Evolutionary conservation across 768 basidiomycete genomes (phyloP).

Genomic region (Cantharellus anzutake): DNA sequence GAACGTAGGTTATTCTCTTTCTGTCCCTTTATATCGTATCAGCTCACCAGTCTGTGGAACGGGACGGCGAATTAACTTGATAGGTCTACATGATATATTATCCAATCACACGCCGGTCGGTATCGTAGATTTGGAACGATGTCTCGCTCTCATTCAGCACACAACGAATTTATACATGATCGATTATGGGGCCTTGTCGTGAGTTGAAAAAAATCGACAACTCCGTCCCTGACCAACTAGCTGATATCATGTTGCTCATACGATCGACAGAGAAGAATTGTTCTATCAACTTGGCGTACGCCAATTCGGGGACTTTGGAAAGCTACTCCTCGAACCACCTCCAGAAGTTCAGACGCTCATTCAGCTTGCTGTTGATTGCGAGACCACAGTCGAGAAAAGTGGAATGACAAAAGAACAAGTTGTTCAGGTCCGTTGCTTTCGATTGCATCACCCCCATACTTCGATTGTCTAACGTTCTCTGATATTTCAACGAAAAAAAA

Average conservation of each 20-base stretch:
- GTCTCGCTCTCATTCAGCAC: slow-evolving; percentile 70
- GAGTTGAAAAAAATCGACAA: slow-evolving; percentile 17
- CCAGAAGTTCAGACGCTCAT: slow-evolving; percentile 54
- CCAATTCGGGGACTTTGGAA: slow-evolving; percentile 72
- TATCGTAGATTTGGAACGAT: slow-evolving; percentile 56
- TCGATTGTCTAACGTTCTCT: too few species aligned
- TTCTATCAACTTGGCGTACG: slow-evolving; percentile 87
- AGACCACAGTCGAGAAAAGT: slow-evolving; percentile 31
- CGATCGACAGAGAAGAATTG: slow-evolving; percentile 52
- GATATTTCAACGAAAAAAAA: too few species aligned
- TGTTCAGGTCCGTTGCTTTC: slow-evolving; percentile 35
- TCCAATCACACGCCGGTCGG: slow-evolving; percentile 85
- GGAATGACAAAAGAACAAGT: slow-evolving; percentile 40
- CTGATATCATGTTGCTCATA: neutral
- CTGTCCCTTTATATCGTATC: neutral
- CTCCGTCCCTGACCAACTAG: neutral
- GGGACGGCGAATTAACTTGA: too few species aligned
- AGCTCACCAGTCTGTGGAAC: too few species aligned
- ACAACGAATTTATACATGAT: slow-evolving; percentile 78
- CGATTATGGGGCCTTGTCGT: slow-evolving; percentile 74
- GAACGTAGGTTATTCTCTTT: slow-evolving; percentile 29
- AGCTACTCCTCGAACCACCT: slow-evolving; percentile 66
- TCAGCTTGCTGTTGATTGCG: slow-evolving; percentile 58
- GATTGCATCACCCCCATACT: too few species aligned
- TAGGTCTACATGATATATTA: slow-evolving; percentile 70